Base-by-base conservation (phyloP, 768 basidiomycete species). In the Jaapia argillacea region DNA sequence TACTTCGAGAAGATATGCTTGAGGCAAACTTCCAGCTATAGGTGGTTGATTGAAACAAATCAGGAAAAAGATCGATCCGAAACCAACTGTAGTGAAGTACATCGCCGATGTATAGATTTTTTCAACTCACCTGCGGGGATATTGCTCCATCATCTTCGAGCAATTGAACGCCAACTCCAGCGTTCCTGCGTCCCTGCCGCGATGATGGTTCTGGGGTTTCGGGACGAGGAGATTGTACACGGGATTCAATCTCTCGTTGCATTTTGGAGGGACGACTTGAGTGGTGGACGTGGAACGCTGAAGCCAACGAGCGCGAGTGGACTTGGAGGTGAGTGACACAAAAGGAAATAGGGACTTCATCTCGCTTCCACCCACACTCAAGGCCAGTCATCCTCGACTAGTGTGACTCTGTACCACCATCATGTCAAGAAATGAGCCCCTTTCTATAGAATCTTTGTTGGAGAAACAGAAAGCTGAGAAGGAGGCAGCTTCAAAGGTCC, bases 381-480 rank as follows among this genome's bases (percentile, higher is more conserved):
- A n/a, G n/a, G n/a, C n/a, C n/a, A n/a, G n/a, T n/a, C n/a, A n/a
- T n/a, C n/a, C n/a, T n/a, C n/a, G n/a, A n/a, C n/a, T n/a, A n/a
- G n/a, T n/a, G n/a, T n/a, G n/a, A n/a, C n/a, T n/a, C n/a, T n/a
- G 28, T 10, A 33, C 28, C 10, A 10, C 28, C 59, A 79, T 81
- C 70, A 55, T 71, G 51, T 54, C 62, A 16, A 67, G 63, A 48
- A 49, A 74, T 36, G 77, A 83, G 57, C 93, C 93, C 1, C 67
- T 96, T 31, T 94, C 91, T 4, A 93, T 97, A 47, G 90, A 96
- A 57, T 71, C 76, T 27, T 65, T 97, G 47, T 69, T 98, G 21
- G 78, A 85, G 52, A 86, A 83, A 64, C 94, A 98, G 64, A 81
- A 77, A 52, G 77, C 71, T 27, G 92, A 94, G 58, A 90, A 84